phyloP scores from a whole-genome alignment of 225 moss, liverwort and hornwort species.

The Anthoceros angustus region DNA sequence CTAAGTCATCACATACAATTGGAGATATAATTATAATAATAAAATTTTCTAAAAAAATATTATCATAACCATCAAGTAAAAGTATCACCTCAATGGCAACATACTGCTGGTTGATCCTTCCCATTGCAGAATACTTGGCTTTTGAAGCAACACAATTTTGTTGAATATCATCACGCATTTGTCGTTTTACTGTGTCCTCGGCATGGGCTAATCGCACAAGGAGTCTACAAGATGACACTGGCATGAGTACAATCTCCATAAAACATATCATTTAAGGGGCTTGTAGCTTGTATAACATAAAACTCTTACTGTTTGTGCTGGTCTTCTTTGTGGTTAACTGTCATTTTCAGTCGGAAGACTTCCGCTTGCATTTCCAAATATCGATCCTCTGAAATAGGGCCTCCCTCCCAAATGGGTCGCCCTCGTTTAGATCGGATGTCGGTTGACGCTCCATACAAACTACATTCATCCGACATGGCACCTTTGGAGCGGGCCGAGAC shows the following conservation, averaged over 20 bases:
- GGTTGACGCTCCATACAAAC: background rate
- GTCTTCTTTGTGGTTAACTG: conserved; percentile 30
- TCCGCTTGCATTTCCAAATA: conserved; percentile 53
- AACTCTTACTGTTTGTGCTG: conserved; percentile 41
- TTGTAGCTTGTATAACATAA: background rate
- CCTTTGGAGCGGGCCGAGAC: conserved; percentile 2
- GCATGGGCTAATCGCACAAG: conserved; percentile 40
- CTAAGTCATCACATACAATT: conserved; percentile 16
- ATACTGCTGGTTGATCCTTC: conserved; percentile 44
- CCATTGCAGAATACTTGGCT: conserved; percentile 39
- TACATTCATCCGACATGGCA: background rate
- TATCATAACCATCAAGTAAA: background rate
- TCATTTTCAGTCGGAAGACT: conserved; percentile 38
- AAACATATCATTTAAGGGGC: too few species aligned
- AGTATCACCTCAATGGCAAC: conserved; percentile 40
- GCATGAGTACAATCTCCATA: background rate
- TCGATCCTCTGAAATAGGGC: conserved; percentile 49
- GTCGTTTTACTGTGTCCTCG: conserved; percentile 53
- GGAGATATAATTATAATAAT: background rate
- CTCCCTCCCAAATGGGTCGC: conserved; percentile 32
- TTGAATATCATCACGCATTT: conserved; percentile 43
- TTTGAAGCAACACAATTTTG: conserved; percentile 39
- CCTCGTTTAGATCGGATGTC: conserved; percentile 14
- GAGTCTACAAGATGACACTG: conserved; percentile 18
- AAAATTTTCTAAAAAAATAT: background rate